Percentiles rank a stretch among this genome's conserved stretches.
These are phyloP conservation scores for Kodamaea neixiangensis DNA, from an alignment of 805 yeast genomes.

Conservation along the genomic window DNA sequence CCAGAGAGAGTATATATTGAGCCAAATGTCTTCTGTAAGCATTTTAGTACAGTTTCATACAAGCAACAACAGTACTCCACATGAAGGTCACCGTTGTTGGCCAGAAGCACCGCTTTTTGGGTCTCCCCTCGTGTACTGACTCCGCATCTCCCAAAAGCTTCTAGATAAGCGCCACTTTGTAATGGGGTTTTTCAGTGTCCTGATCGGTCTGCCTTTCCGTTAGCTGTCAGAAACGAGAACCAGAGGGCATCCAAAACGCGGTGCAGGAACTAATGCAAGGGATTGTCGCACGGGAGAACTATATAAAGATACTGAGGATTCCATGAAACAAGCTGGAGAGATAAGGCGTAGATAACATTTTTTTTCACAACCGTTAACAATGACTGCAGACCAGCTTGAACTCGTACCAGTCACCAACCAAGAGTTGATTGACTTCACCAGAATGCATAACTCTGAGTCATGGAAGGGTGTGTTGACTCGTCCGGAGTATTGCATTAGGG, in stretches of 20 bases:
- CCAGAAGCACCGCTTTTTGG: neutral
- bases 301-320: neutral
- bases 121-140: neutral
- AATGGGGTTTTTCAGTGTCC: neutral
- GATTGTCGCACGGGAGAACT: neutral
- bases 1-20: neutral
- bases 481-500: constrained; percentile 38
- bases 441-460: constrained; percentile 33
- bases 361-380: neutral
- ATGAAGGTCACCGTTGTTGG: neutral
- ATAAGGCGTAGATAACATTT: neutral
- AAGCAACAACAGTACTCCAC: neutral
- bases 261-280: neutral
- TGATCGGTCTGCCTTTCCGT: constrained; percentile 6
- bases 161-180: neutral
- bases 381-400: constrained; percentile 14
- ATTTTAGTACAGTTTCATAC: neutral
- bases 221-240: constrained; percentile 6
- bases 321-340: neutral
- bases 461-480: constrained; percentile 40
- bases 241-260: neutral
- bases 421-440: constrained; percentile 31
- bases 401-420: constrained; percentile 23
- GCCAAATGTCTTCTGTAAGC: no score
- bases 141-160: neutral